phyloP scores from a whole-genome alignment of 306 rosid genomes.

The Vigna trinervia region DNA sequence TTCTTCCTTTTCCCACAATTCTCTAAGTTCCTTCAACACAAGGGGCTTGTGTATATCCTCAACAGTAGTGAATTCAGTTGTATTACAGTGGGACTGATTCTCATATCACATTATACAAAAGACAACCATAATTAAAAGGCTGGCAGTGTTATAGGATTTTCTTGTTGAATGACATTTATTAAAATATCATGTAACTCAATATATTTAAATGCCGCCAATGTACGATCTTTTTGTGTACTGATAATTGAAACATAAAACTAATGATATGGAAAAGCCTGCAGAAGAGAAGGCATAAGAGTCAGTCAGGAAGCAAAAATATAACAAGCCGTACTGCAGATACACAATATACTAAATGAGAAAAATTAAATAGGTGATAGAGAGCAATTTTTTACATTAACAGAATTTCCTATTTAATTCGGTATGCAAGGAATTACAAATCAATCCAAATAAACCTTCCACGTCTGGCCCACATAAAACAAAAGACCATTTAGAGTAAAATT shows the following conservation, averaged over 20 bases:
- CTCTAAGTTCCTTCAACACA: constrained; percentile 78
- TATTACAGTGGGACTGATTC: constrained; percentile 76
- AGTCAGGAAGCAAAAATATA: too few species aligned
- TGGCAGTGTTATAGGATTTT: background rate
- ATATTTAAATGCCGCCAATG: too few species aligned
- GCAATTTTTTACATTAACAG: background rate
- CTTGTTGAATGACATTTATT: too few species aligned
- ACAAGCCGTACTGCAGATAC: too few species aligned
- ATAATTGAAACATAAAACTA: too few species aligned
- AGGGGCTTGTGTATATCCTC: constrained; percentile 70
- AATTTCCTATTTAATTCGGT: constrained; percentile 9
- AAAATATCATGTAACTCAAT: too few species aligned
- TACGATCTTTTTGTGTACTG: too few species aligned
- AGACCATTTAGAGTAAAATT: constrained; percentile 30
- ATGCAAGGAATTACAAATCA: constrained; percentile 33
- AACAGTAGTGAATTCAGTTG: constrained; percentile 57
- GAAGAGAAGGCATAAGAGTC: too few species aligned
- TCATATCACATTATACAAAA: constrained; percentile 42
- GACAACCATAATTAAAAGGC: background rate
- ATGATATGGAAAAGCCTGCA: too few species aligned
- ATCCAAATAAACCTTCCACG: constrained; percentile 24
- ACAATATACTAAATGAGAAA: background rate
- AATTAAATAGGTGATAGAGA: background rate
- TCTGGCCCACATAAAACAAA: constrained; percentile 5
- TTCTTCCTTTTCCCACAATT: constrained; percentile 74